A percentile compares a stretch with the other conserved stretches of the same genome.
Conservation (phyloP, 257 asterid species). For the Capsicum pubescens region DNA sequence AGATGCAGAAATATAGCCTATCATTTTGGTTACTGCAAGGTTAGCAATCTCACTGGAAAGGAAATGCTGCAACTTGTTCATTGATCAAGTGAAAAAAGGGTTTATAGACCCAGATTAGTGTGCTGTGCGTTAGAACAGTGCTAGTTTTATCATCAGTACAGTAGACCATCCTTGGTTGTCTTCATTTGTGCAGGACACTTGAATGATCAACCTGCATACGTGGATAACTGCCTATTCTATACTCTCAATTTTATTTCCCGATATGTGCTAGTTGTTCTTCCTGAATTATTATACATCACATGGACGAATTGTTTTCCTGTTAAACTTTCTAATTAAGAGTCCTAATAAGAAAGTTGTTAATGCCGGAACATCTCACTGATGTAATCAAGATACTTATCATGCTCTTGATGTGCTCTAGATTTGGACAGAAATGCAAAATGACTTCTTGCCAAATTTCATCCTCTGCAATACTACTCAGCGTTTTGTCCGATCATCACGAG, state of each 20-base stretch:
- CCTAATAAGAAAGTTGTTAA: not conserved
- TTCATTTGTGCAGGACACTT: constrained; percentile 7
- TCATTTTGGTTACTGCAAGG: constrained; percentile 13
- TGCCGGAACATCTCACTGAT: constrained; percentile 12
- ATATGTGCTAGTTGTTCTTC: not conserved
- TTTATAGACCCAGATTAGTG: not conserved
- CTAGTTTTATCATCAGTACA: constrained; percentile 4
- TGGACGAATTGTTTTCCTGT: not conserved
- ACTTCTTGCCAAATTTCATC: constrained; percentile 91
- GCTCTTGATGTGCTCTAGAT: constrained; percentile 57
- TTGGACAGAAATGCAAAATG: constrained; percentile 98
- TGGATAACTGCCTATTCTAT: not conserved
- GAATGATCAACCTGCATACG: not conserved
- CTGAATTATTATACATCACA: not conserved
- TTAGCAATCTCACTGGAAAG: not conserved
- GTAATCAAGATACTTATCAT: constrained; percentile 33
- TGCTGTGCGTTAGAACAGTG: constrained; percentile 17
- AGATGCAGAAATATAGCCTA: not conserved
- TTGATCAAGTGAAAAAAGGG: not conserved
- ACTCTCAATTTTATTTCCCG: not conserved
- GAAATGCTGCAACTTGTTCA: not conserved
- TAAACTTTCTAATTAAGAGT: constrained; percentile 10
- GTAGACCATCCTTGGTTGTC: not conserved
- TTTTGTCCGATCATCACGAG: constrained; percentile 86
- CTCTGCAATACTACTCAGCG: constrained; percentile 98